phyloP scores from a whole-genome alignment of 1,139 yeast species.

The Hyphopichia buzzinii region DNA sequence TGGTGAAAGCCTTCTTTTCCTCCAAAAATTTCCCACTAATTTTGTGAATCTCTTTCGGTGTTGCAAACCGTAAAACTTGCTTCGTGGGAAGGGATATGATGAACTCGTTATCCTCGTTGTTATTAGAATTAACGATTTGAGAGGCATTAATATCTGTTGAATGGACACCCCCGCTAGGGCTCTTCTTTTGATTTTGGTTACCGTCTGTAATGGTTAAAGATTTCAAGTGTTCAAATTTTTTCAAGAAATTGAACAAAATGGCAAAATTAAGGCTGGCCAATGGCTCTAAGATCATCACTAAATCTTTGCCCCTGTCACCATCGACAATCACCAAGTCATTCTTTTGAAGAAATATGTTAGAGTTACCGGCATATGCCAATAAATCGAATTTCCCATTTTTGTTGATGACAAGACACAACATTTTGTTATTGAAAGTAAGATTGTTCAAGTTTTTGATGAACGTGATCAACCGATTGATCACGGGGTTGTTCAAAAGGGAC shows the following conservation, averaged over 20 bases:
- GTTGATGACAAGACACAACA: constrained; percentile 48
- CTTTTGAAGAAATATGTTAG: constrained; percentile 51
- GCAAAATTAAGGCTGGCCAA: constrained; percentile 52
- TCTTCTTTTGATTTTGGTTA: constrained; percentile 17
- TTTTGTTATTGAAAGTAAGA: constrained; percentile 42
- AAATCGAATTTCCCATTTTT: constrained; percentile 59
- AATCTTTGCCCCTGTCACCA: constrained; percentile 51
- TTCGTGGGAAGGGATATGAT: constrained; percentile 48
- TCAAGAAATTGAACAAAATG: constrained; percentile 72
- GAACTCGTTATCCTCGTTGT: constrained; percentile 45
- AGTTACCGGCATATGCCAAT: constrained; percentile 40
- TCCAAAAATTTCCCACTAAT: constrained; percentile 44
- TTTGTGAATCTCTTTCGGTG: constrained; percentile 46
- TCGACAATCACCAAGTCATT: constrained; percentile 49
- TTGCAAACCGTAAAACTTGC: constrained; percentile 49
- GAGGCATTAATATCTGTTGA: constrained; percentile 39
- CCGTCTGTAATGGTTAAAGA: constrained; percentile 54
- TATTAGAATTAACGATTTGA: constrained; percentile 38
- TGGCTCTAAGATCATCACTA: constrained; percentile 50
- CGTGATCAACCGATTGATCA: constrained; percentile 32
- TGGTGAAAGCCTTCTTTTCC: constrained; percentile 46
- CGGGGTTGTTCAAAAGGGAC: constrained; percentile 29
- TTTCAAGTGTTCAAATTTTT: constrained; percentile 74
- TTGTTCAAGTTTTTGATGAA: constrained; percentile 45
- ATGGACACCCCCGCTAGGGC: constrained; percentile 33